Evolutionary conservation across 2,329 filamentous ascomycete species (phyloP), one percentile per base, ranked within the genome.

Genomic region (Fusarium napiforme): DNA sequence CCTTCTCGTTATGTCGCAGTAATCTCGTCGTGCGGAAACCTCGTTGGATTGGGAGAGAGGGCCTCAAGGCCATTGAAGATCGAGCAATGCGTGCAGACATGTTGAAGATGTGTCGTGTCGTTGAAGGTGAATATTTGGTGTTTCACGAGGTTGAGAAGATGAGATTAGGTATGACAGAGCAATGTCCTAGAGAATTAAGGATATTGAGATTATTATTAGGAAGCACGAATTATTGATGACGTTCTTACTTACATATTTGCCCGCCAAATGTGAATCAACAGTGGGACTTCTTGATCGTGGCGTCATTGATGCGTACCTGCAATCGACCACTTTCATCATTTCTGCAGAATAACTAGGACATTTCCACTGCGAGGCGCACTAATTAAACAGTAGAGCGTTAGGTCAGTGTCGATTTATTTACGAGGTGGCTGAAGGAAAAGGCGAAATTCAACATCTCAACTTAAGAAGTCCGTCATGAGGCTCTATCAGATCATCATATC

Each of bases 291-390:
- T 43, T 45, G 39, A 58, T 69, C 62, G 62, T 78, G 69, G 70
- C 76, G 76, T 78, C 76, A 78, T 78, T 50, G 56, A 74, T 78
- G 64, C 64, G 75, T 76, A 67, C 49, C 56, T 63, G 59, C 50
- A 61, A 64, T 64, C 49, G 53, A 47, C 18, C 50, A 40, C 53
- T 72, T 62, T 72, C 60, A 75, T 76, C 69, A 72, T 64, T 32
- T 39, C 49, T 45, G 23, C 62, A 14, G 58, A 61, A 63, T 55
- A 18, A 28, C 5, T 55, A 49, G 14, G 14, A 11, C 55, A 49
- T 40, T 45, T 39, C 9, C 11, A 9, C 18, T 12, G 3, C 15
- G 37, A 32, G 61, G 43, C 30, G 57, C 58, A n/a, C 21, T 23
- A 23, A 42, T 32, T 49, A 43, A 34, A 4, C 0, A n/a, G 11